phyloP scores from a whole-genome alignment of 495 filamentous ascomycete species.

The Cryomyces antarcticus region DNA sequence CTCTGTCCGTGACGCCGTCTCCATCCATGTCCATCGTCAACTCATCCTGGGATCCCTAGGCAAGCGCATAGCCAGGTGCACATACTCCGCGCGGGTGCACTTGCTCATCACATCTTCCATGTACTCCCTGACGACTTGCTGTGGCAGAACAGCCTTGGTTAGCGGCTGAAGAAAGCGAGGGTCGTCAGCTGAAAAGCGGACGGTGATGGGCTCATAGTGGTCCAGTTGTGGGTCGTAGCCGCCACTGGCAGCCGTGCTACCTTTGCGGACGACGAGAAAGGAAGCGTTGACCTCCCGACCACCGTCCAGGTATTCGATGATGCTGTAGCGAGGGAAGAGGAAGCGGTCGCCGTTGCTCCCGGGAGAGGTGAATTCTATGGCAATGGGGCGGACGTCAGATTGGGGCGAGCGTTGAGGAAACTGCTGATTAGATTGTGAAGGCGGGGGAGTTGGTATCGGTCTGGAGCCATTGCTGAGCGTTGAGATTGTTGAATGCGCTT shows the following conservation, averaged over 20 bases:
- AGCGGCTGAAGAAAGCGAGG: slow-evolving; percentile 50
- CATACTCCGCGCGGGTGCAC: slow-evolving; percentile 16
- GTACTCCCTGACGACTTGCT: slow-evolving; percentile 57
- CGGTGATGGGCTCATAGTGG: slow-evolving; percentile 81
- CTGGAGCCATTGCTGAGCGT: not conserved
- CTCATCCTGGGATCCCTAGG: slow-evolving; percentile 4
- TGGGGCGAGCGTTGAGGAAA: slow-evolving; percentile 10
- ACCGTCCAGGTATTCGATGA: slow-evolving; percentile 46
- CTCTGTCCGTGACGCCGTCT: no score
- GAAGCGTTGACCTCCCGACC: slow-evolving; percentile 33
- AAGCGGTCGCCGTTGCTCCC: slow-evolving; percentile 66
- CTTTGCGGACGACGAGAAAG: slow-evolving; percentile 36
- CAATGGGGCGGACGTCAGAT: slow-evolving; percentile 49
- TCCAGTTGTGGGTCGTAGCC: slow-evolving; percentile 28
- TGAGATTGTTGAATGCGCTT: not conserved
- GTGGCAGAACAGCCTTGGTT: slow-evolving; percentile 54
- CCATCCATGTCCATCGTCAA: no score
- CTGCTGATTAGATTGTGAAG: slow-evolving; percentile 1
- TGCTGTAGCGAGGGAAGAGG: slow-evolving; percentile 67
- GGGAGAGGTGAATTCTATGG: slow-evolving; percentile 52
- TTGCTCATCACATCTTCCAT: slow-evolving; percentile 27
- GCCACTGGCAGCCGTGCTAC: not conserved
- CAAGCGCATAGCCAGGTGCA: slow-evolving; percentile 16
- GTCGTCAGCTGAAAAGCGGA: slow-evolving; percentile 45
- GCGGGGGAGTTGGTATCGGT: not conserved